A percentile compares a stretch with the other conserved stretches of the same genome.
phyloP scores from a whole-genome alignment of 352 stramenopile genomes.

The Globisporangium uncinulatum region DNA sequence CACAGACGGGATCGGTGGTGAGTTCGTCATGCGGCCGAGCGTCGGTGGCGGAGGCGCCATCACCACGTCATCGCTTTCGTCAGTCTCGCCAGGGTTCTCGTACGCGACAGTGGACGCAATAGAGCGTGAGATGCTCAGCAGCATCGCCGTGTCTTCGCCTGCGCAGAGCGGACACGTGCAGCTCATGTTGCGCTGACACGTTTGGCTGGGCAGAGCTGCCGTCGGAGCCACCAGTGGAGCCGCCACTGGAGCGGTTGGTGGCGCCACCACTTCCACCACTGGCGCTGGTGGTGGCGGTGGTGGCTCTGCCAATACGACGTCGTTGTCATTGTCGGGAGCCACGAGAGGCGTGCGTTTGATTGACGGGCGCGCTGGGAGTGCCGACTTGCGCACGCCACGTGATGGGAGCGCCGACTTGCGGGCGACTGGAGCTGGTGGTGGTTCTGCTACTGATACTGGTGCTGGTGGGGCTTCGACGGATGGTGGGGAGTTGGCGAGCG shows the following conservation, averaged over 20 bases:
- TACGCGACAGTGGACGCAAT: constrained; percentile 83
- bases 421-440: constrained; percentile 6
- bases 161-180: constrained; percentile 79
- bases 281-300: not conserved
- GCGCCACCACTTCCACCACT: not conserved
- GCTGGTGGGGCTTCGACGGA: constrained; percentile 1
- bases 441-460: not conserved
- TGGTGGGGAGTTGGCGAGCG: constrained; percentile 23
- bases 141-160: constrained; percentile 68
- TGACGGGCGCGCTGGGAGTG: not conserved
- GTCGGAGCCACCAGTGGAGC: not conserved
- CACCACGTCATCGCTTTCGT: constrained; percentile 8
- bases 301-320: not conserved
- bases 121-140: constrained; percentile 74
- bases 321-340: constrained; percentile 1
- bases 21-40: constrained; percentile 28
- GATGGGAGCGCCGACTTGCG: constrained; percentile 1
- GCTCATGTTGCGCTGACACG: constrained; percentile 81
- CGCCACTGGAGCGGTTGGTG: not conserved
- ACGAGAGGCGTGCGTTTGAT: constrained; percentile 1
- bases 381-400: not conserved
- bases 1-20: constrained; percentile 22
- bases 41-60: constrained; percentile 11
- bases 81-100: constrained; percentile 19
- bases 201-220: not conserved